Evolutionary conservation across 2,329 filamentous ascomycete genomes (phyloP).

Genomic region (Teratosphaeria destructans): DNA sequence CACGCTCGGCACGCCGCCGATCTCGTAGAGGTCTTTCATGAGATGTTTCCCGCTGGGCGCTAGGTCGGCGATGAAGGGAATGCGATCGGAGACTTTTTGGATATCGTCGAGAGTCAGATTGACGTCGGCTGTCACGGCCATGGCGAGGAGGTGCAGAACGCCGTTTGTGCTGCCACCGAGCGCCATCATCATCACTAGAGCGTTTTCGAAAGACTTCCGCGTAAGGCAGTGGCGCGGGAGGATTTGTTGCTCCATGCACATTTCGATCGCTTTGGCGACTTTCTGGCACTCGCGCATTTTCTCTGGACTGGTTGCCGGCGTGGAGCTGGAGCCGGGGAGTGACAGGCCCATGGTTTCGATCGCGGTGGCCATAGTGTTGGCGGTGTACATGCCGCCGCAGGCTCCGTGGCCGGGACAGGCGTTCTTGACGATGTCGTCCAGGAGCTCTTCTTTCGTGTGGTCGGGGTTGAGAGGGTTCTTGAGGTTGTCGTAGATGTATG

Average conservation of each 20-base stretch:
- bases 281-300: conserved; percentile 82
- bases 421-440: conserved; percentile 71
- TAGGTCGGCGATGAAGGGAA: conserved; percentile 77
- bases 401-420: conserved; percentile 71
- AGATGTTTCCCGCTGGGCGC: conserved; percentile 75
- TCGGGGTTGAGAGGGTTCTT: conserved; percentile 52
- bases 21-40: conserved; percentile 78
- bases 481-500: conserved; percentile 50
- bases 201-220: conserved; percentile 74
- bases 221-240: conserved; percentile 71
- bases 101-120: conserved; percentile 71
- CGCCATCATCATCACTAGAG: conserved; percentile 80
- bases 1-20: conserved; percentile 76
- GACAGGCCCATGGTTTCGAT: conserved; percentile 82
- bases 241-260: conserved; percentile 74
- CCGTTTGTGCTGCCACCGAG: conserved; percentile 86
- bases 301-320: conserved; percentile 66
- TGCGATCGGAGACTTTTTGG: conserved; percentile 68
- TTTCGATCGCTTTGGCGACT: conserved; percentile 65
- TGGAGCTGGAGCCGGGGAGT: conserved; percentile 74
- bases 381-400: conserved; percentile 89
- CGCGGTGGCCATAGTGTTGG: conserved; percentile 85
- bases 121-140: conserved; percentile 76
- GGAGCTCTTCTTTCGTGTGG: conserved; percentile 55
- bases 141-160: conserved; percentile 79